phyloP scores from a whole-genome alignment of 176 grass and related monocot species.

The Aegilops bicornis region DNA sequence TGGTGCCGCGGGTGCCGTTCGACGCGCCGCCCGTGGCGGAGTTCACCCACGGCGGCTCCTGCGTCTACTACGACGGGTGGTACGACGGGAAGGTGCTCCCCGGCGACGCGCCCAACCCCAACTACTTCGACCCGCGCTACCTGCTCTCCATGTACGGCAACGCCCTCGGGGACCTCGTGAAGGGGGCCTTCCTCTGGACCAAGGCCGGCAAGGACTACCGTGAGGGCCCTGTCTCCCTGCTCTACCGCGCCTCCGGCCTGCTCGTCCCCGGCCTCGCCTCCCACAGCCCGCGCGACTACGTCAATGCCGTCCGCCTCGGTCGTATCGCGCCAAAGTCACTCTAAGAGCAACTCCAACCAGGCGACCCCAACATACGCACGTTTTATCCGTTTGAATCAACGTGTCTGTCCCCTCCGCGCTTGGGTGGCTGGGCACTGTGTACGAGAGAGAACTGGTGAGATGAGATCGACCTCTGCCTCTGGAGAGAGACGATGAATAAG shows the following conservation, averaged over 20 bases:
- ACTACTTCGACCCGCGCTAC: conserved; percentile 60
- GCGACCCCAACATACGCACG: no score
- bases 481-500: neutral
- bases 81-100: conserved; percentile 45
- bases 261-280: conserved; percentile 56
- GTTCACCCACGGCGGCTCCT: conserved; percentile 50
- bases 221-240: conserved; percentile 48
- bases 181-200: conserved; percentile 38
- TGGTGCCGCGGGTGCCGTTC: conserved; percentile 71
- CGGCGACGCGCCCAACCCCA: conserved; percentile 56
- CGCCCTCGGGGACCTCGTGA: conserved; percentile 56
- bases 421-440: no score
- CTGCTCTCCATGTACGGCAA: conserved; percentile 44
- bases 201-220: conserved; percentile 54
- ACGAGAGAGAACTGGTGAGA: no score
- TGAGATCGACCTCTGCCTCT: no score
- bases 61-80: conserved; percentile 74
- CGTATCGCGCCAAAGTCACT: neutral
- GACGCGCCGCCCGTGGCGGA: conserved; percentile 35
- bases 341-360: neutral
- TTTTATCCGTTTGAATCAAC: no score
- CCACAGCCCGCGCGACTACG: conserved; percentile 71
- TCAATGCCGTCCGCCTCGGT: conserved; percentile 59
- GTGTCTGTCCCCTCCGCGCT: no score
- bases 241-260: conserved; percentile 46